Evolutionary conservation across 169 alveolate genomes (phyloP).

Genomic region (Plasmodium malariae): DNA sequence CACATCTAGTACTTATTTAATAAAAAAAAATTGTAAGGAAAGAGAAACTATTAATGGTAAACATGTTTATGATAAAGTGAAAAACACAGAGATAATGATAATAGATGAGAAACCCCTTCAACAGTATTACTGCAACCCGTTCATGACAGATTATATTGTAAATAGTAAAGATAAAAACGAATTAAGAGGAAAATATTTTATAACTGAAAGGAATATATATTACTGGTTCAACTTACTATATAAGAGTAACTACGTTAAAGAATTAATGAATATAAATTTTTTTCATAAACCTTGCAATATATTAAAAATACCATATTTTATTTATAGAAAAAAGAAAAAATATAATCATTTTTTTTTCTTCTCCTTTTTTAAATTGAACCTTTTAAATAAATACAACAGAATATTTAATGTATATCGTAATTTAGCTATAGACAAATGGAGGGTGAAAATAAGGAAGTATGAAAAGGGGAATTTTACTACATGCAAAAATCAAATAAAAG

Average conservation of each 20-base stretch:
- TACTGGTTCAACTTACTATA: constrained; percentile 42
- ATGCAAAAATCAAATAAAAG: background rate
- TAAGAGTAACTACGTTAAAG: constrained; percentile 10
- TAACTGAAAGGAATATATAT: constrained; percentile 14
- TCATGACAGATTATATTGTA: constrained; percentile 10
- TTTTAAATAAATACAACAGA: constrained; percentile 11
- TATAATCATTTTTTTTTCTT: constrained; percentile 8
- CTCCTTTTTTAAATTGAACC: constrained; percentile 17
- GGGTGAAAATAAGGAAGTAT: background rate
- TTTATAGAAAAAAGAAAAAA: constrained; percentile 19
- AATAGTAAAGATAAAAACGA: background rate
- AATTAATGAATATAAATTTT: background rate
- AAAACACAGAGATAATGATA: too few relatives aligned
- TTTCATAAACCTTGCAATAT: constrained; percentile 31
- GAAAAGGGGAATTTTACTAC: background rate
- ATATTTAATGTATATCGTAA: constrained; percentile 8
- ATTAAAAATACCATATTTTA: constrained; percentile 41
- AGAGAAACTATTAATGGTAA: too few relatives aligned
- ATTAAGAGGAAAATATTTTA: constrained; percentile 16
- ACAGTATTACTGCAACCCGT: background rate
- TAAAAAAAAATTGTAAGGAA: too few relatives aligned
- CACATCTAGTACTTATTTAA: too few relatives aligned
- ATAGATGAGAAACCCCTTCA: background rate
- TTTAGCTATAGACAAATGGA: background rate
- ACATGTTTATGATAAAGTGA: too few relatives aligned